phyloP scores from a whole-genome alignment of 2,329 filamentous ascomycete genomes.

The Lasiodiplodia citricola region DNA sequence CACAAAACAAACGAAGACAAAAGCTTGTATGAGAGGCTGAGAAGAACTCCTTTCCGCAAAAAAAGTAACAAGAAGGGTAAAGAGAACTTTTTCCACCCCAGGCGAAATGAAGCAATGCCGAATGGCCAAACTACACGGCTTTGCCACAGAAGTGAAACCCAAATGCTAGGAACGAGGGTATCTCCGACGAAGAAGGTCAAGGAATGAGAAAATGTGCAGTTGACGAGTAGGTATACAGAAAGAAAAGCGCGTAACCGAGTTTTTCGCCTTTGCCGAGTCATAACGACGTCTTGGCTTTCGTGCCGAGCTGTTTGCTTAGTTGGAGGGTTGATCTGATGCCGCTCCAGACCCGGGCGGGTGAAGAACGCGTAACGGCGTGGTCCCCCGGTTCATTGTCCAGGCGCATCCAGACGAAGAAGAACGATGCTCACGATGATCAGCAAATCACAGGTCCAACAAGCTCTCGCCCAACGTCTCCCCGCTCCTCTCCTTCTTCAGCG shows the following conservation, averaged over 20 bases:
- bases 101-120: background rate
- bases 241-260: background rate
- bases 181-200: background rate
- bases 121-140: background rate
- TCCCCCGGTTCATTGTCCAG: background rate
- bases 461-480: slow-evolving; percentile 24
- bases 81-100: background rate
- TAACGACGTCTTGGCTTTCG: too few relatives aligned
- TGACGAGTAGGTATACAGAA: background rate
- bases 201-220: background rate
- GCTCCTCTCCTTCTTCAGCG: slow-evolving; percentile 7
- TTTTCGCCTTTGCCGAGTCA: background rate
- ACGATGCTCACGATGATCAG: background rate
- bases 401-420: background rate
- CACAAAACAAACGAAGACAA: background rate
- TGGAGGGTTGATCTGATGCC: too few relatives aligned
- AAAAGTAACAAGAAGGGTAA: background rate
- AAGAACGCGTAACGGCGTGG: background rate
- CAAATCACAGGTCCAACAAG: slow-evolving; percentile 17
- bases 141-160: background rate
- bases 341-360: too few relatives aligned
- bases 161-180: background rate
- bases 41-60: background rate
- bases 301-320: too few relatives aligned
- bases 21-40: background rate